Evolutionary conservation across 345 rosid species (phyloP), one percentile per base, ranked within the genome.

Genomic region (Arabidopsis suecica): DNA sequence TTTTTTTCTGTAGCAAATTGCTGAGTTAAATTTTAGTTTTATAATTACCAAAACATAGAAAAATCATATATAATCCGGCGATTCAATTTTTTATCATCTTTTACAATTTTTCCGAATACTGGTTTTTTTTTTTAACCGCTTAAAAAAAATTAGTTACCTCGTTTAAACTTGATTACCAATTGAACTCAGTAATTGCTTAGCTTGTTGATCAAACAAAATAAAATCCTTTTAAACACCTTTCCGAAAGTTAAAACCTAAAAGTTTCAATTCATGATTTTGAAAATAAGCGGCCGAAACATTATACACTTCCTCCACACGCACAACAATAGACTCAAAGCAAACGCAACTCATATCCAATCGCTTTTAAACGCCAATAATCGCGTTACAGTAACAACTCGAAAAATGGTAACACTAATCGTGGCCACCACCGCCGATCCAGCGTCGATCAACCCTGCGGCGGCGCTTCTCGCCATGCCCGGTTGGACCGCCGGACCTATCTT

Each of bases 401-500:
- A 33, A 3, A 93, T 91, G 97, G 97, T 89, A 75, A 87, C 86
- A 8, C 84, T 93, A 28, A 30, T 91, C 60, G 97, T 91, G 61
- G 87, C 97, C 54, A 91, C 98, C 13, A 86, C 91, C 61, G 50
- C 25, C 51, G 98, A 93, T 67, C 91, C 98, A 5, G 98, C 98
- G 50, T 93, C 98, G 69, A 83, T 91, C 79, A 91, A 89, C 77
- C 98, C 98, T 0, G 97, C 97, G 67, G 40, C 78, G 14, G 85
- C 88, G 54, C 91, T 91, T 78, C 78, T 93, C 34, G 76, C 88
- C 74, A 87, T 84, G 88, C 87, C 94, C 13, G 93, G 89, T 0
- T 91, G 96, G 97, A 60, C 48, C 13, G 49, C 86, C 28, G 83
- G 84, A 47, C 86, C 88, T 1, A 70, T 75, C 56, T 78, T 88